Conservation (phyloP, 805 yeast genomes). For the Candida hungchunana region DNA sequence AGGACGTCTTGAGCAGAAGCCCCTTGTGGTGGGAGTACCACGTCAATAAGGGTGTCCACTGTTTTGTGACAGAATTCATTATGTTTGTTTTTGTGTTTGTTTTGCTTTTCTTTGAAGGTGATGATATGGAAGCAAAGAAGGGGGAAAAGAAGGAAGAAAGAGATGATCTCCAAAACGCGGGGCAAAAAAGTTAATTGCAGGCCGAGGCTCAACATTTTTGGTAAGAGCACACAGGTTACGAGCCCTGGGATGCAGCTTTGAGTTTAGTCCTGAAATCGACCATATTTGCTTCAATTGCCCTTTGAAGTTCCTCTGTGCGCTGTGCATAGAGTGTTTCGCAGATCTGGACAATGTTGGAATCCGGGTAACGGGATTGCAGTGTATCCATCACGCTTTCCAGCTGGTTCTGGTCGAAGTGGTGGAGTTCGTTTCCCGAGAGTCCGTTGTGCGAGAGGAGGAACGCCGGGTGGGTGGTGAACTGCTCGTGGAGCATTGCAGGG, state of each 20-base stretch:
- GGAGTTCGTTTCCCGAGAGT: slow-evolving; percentile 10
- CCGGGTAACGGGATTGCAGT: slow-evolving; percentile 8
- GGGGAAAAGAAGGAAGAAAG: too few species aligned
- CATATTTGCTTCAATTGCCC: slow-evolving; percentile 10
- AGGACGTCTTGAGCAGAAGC: slow-evolving; percentile 25
- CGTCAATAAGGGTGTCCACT: slow-evolving; percentile 11
- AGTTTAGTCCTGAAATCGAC: too few species aligned
- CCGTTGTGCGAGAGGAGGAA: slow-evolving; percentile 24
- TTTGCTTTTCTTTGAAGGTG: background rate
- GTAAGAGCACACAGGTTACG: background rate
- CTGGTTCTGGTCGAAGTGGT: slow-evolving; percentile 8
- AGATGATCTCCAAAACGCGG: too few species aligned
- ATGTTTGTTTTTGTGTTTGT: background rate
- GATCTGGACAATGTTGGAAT: slow-evolving; percentile 14
- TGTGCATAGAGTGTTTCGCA: slow-evolving; percentile 21
- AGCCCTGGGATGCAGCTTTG: too few species aligned
- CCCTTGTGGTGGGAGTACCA: slow-evolving; percentile 27
- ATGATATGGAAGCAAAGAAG: background rate
- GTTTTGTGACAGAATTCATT: background rate
- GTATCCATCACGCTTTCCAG: slow-evolving; percentile 5
- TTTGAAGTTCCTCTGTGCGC: slow-evolving; percentile 16
- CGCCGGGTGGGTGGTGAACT: slow-evolving; percentile 19
- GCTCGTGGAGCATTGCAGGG: slow-evolving; percentile 12
- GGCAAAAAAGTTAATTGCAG: too few species aligned
- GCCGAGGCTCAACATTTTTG: slow-evolving; percentile 1